Base-by-base conservation (phyloP, 2,329 filamentous ascomycete species). In the Fusarium secorum region DNA sequence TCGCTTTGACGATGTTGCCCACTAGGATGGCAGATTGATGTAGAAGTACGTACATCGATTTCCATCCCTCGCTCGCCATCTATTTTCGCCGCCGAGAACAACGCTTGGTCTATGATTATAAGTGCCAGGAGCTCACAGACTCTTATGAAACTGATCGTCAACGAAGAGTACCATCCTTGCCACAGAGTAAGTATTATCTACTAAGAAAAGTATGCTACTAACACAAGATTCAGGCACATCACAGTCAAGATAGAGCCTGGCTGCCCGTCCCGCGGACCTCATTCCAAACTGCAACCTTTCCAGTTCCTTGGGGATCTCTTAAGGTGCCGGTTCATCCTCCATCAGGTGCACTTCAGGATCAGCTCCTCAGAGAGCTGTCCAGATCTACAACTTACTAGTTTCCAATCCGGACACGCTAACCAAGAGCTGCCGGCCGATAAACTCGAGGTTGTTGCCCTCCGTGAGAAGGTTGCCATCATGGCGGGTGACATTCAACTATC, bases 391-490 rank as follows among this genome's bases (percentile, higher is more conserved):
- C 1, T 18, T 38, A 38, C 18, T 20, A 38, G 18, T 11, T 38
- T 38, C 18, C 18, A 38, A 20, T 38, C 35, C 11, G 11, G 20
- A 38, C 35, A 11, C 6, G 18, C 11, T 38, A 4, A 20, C 11
- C 35, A 20, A 20, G 18, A 11, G 11, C 18, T 38, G 3, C 4
- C 3, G 18, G 18, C 35, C 5, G 10, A 38, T 1, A 18, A 11
- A 1, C 35, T 38, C 3, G 35, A 38, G 5, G 11, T 38, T 0
- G 18, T 13, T 11, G 18, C 11, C 18, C 35, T 13, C 11, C 2
- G 11, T 1, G 35, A 20, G 3, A 38, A 38, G 18, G 18, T 38
- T 7, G 1, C 11, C 10, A 4, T 38, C 3, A 20, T 38, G 35
- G 11, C 11, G 18, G 35, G 4, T 20, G 18, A 7, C 35, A 11